Base-by-base conservation (phyloP, 2,329 filamentous ascomycete genomes). In the Hypoxylon sp. region DNA sequence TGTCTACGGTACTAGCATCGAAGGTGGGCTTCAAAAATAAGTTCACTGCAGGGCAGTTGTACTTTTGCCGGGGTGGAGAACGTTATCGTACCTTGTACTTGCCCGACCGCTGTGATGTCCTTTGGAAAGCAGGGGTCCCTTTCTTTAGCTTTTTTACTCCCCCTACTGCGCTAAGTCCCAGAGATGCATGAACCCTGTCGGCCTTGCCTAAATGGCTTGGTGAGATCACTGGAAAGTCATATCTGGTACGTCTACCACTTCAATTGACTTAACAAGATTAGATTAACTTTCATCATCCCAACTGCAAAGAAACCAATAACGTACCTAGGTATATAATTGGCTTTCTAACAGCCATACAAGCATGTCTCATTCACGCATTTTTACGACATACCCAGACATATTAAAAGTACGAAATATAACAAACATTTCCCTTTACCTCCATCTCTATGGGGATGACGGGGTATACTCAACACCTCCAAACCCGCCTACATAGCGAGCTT, bases 151-250 rank as follows among this genome's bases (percentile, higher is more conserved):
- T 24, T 57, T 50, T 33, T 31, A 44, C 17, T 13, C 19, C 74
- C 70, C 73, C 73, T 74, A 71, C 70, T 66, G 68, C 72, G 59
- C 66, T 68, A 74, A 63, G 61, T 73, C 72, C 74, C 74, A 74
- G 69, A 59, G 66, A 75, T 73, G 73, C 67, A 63, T 63, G 60
- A 73, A 66, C 73, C 74, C 37, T 65, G 72, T 70, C 65, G 29
- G 57, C 31, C 66, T 68, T 62, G 64, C 62, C 66, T 50, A 69
- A 66, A 64, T 64, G 44, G 61, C 55, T 67, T 50, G 64, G 26
- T 66, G 67, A 67, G 66, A 70, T 67, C 59, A 39, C 37, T 69
- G 44, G 39, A 50, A 59, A 55, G 51, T 59, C 47, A 54, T 39
- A 52, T 65, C 47, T 53, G 50, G 47, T 59, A 58, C 35, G 42